phyloP scores from a whole-genome alignment of 2,329 filamentous ascomycete species.

The Clarireedia paspali region DNA sequence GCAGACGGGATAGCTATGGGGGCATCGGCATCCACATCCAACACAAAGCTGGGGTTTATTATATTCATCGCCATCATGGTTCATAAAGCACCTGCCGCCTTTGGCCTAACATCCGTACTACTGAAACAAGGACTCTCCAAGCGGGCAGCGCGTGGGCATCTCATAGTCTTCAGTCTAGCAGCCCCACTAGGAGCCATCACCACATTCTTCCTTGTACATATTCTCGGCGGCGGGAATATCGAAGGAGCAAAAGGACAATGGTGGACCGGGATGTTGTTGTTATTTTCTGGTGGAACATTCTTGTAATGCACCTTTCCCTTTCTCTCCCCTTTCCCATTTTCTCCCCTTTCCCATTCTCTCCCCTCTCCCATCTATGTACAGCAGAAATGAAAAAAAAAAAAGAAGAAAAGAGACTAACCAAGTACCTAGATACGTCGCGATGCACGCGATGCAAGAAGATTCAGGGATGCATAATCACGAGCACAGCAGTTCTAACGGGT shows the following conservation, averaged over 20 bases:
- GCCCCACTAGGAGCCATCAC: constrained; percentile 77
- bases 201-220: constrained; percentile 73
- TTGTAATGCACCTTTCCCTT: constrained; percentile 51
- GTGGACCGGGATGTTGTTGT: constrained; percentile 84
- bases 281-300: constrained; percentile 97
- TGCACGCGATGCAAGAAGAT: constrained; percentile 95
- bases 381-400: background rate
- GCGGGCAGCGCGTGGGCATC: constrained; percentile 71
- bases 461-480: constrained; percentile 34
- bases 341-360: constrained; percentile 1
- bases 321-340: background rate
- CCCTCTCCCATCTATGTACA: background rate
- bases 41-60: constrained; percentile 74
- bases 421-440: constrained; percentile 73
- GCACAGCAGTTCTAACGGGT: constrained; percentile 42
- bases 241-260: constrained; percentile 53
- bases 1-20: constrained; percentile 95
- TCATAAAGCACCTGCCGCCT: constrained; percentile 92
- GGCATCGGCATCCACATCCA: constrained; percentile 69
- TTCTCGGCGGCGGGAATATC: constrained; percentile 57
- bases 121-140: constrained; percentile 89
- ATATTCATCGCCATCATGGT: constrained; percentile 97
- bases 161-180: constrained; percentile 86
- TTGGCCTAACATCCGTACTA: constrained; percentile 84
- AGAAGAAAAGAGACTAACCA: constrained; percentile 17